Conservation (phyloP, 768 basidiomycete genomes). For the Podaxis sp. region DNA sequence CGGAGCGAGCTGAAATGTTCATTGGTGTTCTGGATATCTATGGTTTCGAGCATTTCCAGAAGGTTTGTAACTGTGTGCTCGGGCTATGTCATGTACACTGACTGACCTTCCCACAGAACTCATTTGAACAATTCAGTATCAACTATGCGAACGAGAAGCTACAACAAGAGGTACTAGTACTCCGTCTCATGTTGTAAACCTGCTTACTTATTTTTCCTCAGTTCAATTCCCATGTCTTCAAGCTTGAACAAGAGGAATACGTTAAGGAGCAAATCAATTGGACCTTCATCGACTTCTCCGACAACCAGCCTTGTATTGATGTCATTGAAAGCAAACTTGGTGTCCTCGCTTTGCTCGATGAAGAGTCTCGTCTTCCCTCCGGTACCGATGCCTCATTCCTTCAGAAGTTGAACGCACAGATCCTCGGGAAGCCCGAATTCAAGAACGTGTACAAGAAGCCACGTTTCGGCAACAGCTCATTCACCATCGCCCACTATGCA, state of each 20-base stretch:
- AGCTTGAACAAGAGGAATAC: slow-evolving; percentile 99
- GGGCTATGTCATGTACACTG: not conserved
- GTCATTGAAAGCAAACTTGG: slow-evolving; percentile 97
- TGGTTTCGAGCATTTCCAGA: slow-evolving; percentile 96
- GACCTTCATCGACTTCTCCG: slow-evolving; percentile 99
- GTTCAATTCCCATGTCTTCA: slow-evolving; percentile 99
- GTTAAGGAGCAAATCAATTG: slow-evolving; percentile 98
- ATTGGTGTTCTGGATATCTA: slow-evolving; percentile 99
- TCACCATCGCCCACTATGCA: slow-evolving; percentile 98
- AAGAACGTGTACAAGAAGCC: slow-evolving; percentile 96
- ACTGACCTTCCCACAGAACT: slow-evolving; percentile 47
- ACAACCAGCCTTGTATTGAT: slow-evolving; percentile 98
- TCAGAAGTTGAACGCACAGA: slow-evolving; percentile 85
- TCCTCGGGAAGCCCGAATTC: slow-evolving; percentile 74
- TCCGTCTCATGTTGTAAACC: not conserved
- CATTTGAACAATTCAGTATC: slow-evolving; percentile 98
- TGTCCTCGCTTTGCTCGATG: slow-evolving; percentile 90
- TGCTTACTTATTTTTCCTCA: slow-evolving; percentile 26
- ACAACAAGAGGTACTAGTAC: slow-evolving; percentile 80
- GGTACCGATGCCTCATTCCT: slow-evolving; percentile 92
- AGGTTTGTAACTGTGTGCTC: slow-evolving; percentile 40
- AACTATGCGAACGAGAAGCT: slow-evolving; percentile 99
- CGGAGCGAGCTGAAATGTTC: slow-evolving; percentile 92
- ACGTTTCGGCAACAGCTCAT: slow-evolving; percentile 95
- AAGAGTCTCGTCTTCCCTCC: slow-evolving; percentile 93